Evolutionary conservation across 495 filamentous ascomycete species (phyloP), one percentile per base, ranked within the genome.

Genomic region (Penicillium mononematosum): DNA sequence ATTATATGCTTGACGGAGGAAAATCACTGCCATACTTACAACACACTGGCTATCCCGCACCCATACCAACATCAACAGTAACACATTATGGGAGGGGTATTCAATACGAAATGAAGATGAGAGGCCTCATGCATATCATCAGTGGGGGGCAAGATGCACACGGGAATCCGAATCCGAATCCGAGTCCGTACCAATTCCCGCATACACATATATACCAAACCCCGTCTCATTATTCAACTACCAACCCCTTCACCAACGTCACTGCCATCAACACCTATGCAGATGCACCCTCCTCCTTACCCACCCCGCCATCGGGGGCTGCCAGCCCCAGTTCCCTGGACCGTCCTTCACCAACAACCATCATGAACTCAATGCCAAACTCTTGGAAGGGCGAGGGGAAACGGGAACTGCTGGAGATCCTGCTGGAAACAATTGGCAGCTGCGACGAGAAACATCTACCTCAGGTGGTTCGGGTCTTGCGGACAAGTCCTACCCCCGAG

Each of bases 381-480:
- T 64, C 66, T 4, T 69, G 66, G 66, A 67, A 60, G 29, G 61
- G 53, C 0, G 48, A 63, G 16, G 69, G 62, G 14, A 73, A 71
- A 55, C 53, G 66, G 24, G 58, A 56, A 19, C 58, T 71, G 1
- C 54, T 73, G 20, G 60, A 73, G 48, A 66, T 61, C 7, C 54
- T 73, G 27, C 59, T 72, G 42, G 56, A 67, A 34, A 73, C 67
- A 5, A 70, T 73, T n/a, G 53, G 61, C 49, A 65, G 61, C 53
- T 73, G 70, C 24, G 67, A 71, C 39, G 70, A 73, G 24, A 32
- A 57, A 17, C 56, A 54, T 39, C 58, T 73, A 3, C 65, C 59
- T 3, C 67, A 67, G 12, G 68, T 73, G 17, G 58, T 73, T 14
- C 53, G 60, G 5, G 70, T 73, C 32, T 63, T 73, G 17, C 67